Percentiles rank a stretch among this genome's conserved stretches.
These are phyloP conservation scores for Athelia psychrophila DNA, from an alignment of 1,284 basidiomycete species.

Conservation along the genomic window DNA sequence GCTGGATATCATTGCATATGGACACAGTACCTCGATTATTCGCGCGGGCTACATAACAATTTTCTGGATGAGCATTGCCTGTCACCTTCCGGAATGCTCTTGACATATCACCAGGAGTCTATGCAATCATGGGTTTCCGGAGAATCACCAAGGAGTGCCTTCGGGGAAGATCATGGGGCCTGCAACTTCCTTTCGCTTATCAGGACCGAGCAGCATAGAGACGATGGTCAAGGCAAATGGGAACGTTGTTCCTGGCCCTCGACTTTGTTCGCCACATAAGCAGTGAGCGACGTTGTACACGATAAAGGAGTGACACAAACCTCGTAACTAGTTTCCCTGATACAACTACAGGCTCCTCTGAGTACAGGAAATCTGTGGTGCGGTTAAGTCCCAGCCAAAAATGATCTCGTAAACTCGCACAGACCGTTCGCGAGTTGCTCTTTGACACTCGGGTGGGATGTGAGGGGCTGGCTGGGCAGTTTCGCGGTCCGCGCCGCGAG, in stretches of 20 bases:
- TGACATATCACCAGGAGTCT: no score
- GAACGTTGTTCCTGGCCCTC: slow-evolving; percentile 81
- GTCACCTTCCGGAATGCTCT: no score
- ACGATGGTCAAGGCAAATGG: slow-evolving; percentile 75
- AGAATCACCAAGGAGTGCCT: slow-evolving; percentile 43
- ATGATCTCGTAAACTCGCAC: slow-evolving; percentile 9
- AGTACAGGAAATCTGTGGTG: slow-evolving; percentile 68
- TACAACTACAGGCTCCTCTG: slow-evolving; percentile 75
- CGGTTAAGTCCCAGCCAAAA: neutral
- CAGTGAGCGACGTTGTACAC: slow-evolving; percentile 1
- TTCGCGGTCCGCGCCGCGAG: slow-evolving; percentile 65
- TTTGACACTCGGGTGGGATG: slow-evolving; percentile 81
- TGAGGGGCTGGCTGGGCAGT: slow-evolving; percentile 64
- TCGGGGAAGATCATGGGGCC: slow-evolving; percentile 79
- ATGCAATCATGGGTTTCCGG: no score
- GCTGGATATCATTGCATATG: no score
- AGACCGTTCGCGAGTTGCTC: slow-evolving; percentile 55
- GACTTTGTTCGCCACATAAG: slow-evolving; percentile 36
- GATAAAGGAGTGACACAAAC: slow-evolving; percentile 31
- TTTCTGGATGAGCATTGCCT: no score
- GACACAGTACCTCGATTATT: no score
- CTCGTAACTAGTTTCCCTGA: slow-evolving; percentile 77
- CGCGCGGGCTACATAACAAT: no score
- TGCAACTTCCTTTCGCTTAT: slow-evolving; percentile 65
- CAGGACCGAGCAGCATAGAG: slow-evolving; percentile 62